Conservation (phyloP, 2,329 filamentous ascomycete species). For the Trichoderma polysporum region DNA sequence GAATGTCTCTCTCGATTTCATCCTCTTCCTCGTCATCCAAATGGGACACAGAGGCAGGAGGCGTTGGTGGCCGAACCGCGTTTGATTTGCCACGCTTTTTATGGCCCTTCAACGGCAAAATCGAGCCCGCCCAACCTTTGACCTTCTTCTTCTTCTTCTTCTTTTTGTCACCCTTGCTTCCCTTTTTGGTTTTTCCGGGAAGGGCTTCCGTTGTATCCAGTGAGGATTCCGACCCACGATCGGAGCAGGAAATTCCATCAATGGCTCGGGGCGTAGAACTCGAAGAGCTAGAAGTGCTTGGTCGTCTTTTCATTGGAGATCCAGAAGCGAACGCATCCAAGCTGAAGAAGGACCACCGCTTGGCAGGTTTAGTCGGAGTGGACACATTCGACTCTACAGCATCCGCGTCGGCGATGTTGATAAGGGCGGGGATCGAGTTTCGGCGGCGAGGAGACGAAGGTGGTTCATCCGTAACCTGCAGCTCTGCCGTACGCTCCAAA, state of each 20-base stretch:
- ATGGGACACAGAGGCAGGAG: conserved; percentile 39
- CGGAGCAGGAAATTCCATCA: conserved; percentile 35
- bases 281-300: conserved; percentile 48
- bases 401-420: conserved; percentile 40
- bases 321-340: conserved; percentile 55
- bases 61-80: conserved; percentile 46
- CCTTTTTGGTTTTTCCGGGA: conserved; percentile 31
- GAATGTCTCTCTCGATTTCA: conserved; percentile 28
- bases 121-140: conserved; percentile 68
- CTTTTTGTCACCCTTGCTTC: conserved; percentile 38
- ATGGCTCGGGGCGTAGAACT: conserved; percentile 37
- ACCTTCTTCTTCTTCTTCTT: conserved; percentile 71
- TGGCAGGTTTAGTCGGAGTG: conserved; percentile 52
- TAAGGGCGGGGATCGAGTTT: conserved; percentile 59
- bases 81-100: conserved; percentile 44
- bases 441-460: conserved; percentile 48
- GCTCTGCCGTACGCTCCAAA: conserved; percentile 49
- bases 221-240: conserved; percentile 37
- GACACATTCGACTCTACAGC: conserved; percentile 40
- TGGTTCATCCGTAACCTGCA: conserved; percentile 20
- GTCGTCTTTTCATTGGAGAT: conserved; percentile 48
- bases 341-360: conserved; percentile 62
- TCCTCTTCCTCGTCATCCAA: conserved; percentile 34
- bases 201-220: conserved; percentile 26
- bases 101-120: conserved; percentile 58